Percentiles rank a stretch among this genome's conserved stretches.
phyloP scores from a whole-genome alignment of 2,329 filamentous ascomycete genomes.

The Fusarium tupiense region DNA sequence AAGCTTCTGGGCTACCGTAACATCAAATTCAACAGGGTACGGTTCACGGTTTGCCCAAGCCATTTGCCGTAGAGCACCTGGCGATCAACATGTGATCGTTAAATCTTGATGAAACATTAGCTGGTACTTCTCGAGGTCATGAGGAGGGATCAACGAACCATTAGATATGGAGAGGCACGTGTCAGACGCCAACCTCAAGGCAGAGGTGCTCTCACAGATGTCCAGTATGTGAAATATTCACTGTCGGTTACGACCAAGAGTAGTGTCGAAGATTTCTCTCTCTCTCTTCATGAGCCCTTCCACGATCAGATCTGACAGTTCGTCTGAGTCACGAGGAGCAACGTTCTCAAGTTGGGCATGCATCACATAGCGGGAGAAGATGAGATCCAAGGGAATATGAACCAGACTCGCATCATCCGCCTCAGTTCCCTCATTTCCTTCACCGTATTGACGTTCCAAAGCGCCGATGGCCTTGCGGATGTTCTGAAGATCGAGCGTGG shows the following conservation, averaged over 20 bases:
- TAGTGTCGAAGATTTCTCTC: not conserved
- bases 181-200: not conserved
- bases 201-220: rapidly evolving
- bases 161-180: rapidly evolving
- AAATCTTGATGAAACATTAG: no score
- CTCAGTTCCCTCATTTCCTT: not conserved
- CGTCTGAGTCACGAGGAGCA: not conserved
- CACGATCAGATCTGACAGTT: not conserved
- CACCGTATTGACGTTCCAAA: not conserved
- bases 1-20: not conserved
- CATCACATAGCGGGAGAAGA: not conserved
- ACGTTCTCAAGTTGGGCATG: rapidly evolving
- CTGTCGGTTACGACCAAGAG: not conserved
- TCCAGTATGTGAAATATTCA: not conserved
- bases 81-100: no score
- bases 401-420: no score
- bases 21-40: no score
- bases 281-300: not conserved
- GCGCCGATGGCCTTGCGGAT: not conserved
- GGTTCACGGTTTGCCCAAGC: no score
- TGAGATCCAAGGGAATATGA: rapidly evolving
- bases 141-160: not conserved
- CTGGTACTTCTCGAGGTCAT: no score
- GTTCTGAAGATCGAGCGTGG: not conserved
- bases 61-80: no score